These are phyloP conservation scores for Plectosphaerella cucumerina DNA, from an alignment of 2,329 filamentous ascomycete genomes.

Conservation along the genomic window DNA sequence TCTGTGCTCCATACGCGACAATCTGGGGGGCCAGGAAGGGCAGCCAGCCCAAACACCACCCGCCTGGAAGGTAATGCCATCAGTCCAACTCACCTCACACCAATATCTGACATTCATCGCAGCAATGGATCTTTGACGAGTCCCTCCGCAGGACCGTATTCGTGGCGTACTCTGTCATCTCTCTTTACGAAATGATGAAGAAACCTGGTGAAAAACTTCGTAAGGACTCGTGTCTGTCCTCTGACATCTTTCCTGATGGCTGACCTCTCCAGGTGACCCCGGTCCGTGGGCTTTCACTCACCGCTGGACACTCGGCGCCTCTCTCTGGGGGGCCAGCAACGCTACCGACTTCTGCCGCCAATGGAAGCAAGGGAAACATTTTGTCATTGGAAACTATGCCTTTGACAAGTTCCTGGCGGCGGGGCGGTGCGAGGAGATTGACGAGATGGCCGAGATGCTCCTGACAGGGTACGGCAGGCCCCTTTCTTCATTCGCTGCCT, in stretches of 20 bases:
- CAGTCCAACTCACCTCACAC: neutral
- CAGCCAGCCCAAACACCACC: neutral
- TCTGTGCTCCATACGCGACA: slow-evolving; percentile 20
- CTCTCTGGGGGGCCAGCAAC: slow-evolving; percentile 24
- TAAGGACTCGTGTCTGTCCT: neutral
- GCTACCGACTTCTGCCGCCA: slow-evolving; percentile 19
- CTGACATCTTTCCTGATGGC: neutral
- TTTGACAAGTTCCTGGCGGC: slow-evolving; percentile 38
- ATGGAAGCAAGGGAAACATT: slow-evolving; percentile 22
- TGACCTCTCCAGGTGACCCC: slow-evolving; percentile 10
- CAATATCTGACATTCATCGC: slow-evolving; percentile 6
- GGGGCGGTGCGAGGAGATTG: slow-evolving; percentile 44
- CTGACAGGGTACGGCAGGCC: neutral
- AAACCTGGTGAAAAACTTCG: slow-evolving; percentile 6
- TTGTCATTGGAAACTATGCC: slow-evolving; percentile 21
- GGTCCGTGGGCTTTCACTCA: slow-evolving; percentile 20
- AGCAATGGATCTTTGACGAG: slow-evolving; percentile 29
- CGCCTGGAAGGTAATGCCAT: slow-evolving; percentile 20
- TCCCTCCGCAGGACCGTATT: slow-evolving; percentile 25
- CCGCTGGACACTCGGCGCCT: slow-evolving; percentile 24
- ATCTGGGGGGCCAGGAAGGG: slow-evolving; percentile 14
- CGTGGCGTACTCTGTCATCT: slow-evolving; percentile 22
- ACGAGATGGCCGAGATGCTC: slow-evolving; percentile 43
- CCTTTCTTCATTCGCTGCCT: too few species aligned
- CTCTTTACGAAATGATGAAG: slow-evolving; percentile 21